Conservation (phyloP, 345 rosid genomes). For the Aquilaria sinensis region DNA sequence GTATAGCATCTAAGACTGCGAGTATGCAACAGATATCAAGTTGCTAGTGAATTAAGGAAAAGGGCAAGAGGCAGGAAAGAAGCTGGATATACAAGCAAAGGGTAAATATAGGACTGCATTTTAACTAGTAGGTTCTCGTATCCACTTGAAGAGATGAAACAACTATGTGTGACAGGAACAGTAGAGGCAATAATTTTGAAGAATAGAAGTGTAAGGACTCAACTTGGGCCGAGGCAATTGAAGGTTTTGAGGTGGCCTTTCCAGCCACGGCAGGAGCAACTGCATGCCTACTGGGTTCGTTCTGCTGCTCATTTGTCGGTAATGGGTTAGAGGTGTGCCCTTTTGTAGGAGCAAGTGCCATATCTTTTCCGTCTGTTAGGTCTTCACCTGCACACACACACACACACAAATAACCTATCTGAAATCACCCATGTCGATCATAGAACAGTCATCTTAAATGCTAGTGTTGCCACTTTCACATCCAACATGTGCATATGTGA, state of each 20-base stretch:
- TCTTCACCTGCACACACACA: constrained; percentile 57
- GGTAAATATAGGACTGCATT: constrained; percentile 1
- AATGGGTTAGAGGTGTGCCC: constrained; percentile 43
- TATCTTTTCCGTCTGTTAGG: constrained; percentile 25
- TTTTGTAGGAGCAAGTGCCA: constrained; percentile 37
- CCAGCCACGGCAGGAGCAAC: constrained; percentile 88
- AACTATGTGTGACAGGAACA: constrained; percentile 24
- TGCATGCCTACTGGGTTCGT: constrained; percentile 39
- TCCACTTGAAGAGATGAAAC: constrained; percentile 21
- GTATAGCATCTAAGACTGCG: too few species aligned
- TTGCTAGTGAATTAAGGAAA: neutral
- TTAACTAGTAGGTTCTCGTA: neutral
- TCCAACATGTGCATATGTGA: too few species aligned
- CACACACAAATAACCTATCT: neutral
- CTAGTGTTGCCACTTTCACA: too few species aligned
- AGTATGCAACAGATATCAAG: too few species aligned
- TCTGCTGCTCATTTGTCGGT: constrained; percentile 73
- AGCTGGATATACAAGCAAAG: constrained; percentile 16
- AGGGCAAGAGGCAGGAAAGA: neutral
- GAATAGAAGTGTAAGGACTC: constrained; percentile 13
- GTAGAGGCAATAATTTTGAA: constrained; percentile 22
- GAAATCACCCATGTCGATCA: too few species aligned
- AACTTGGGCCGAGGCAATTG: constrained; percentile 27
- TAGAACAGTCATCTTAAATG: too few species aligned
- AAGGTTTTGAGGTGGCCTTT: constrained; percentile 57